Evolutionary conservation across 495 filamentous ascomycete species (phyloP).

Genomic region (Annulohypoxylon maeteangense): DNA sequence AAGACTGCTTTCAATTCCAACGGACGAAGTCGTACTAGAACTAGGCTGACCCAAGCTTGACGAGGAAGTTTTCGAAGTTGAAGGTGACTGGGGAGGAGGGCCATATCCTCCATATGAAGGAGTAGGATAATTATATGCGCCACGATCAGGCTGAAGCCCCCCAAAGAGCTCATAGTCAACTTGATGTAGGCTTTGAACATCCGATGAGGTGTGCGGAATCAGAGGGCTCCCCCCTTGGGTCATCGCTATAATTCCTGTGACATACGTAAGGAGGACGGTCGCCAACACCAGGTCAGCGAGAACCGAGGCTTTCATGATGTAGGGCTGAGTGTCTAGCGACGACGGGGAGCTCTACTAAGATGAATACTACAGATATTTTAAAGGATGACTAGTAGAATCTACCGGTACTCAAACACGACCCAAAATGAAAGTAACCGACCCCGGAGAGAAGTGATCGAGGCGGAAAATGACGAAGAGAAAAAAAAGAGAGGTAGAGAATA

Average conservation of each 20-base stretch:
- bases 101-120: constrained; percentile 57
- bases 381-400: not conserved
- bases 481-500: not conserved
- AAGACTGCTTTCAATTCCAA: not conserved
- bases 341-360: constrained; percentile 9
- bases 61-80: constrained; percentile 35
- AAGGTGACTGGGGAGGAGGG: constrained; percentile 45
- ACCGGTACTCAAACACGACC: constrained; percentile 4
- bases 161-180: constrained; percentile 45
- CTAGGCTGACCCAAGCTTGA: constrained; percentile 17
- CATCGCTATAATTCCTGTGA: constrained; percentile 46
- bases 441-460: not conserved
- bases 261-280: constrained; percentile 45
- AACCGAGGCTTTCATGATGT: constrained; percentile 52
- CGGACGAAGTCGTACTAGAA: constrained; percentile 3
- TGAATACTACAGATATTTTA: constrained; percentile 15
- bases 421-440: constrained; percentile 22
- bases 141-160: constrained; percentile 40
- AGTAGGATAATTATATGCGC: constrained; percentile 52
- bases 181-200: constrained; percentile 21
- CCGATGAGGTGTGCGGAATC: constrained; percentile 30
- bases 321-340: not conserved
- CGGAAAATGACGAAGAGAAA: not conserved
- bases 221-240: constrained; percentile 42
- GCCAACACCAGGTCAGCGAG: constrained; percentile 51